A percentile compares a stretch with the other conserved stretches of the same genome.
Conservation (phyloP, 768 basidiomycete species). For the Boletellus emodensis region DNA sequence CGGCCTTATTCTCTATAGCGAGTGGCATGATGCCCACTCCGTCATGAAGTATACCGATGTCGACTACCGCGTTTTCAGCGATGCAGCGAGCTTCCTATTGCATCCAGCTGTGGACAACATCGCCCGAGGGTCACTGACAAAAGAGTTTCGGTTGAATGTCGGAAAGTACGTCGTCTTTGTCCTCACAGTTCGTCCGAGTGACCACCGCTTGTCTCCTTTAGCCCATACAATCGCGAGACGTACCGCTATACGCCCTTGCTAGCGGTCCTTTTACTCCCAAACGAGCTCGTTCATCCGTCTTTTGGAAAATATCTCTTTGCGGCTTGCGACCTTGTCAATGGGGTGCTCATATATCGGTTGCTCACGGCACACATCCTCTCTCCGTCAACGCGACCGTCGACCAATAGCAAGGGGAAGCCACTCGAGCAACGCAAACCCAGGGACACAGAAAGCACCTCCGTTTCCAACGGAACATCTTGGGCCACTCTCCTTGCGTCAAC, state of each 20-base stretch:
- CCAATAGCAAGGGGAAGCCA: constrained; percentile 4
- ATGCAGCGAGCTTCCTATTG: constrained; percentile 74
- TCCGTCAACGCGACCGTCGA: not conserved
- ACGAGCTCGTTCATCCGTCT: constrained; percentile 72
- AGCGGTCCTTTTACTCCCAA: constrained; percentile 77
- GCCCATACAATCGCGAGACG: constrained; percentile 87
- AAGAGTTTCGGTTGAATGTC: constrained; percentile 37
- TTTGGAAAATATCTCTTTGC: constrained; percentile 93
- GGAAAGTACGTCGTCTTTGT: constrained; percentile 67
- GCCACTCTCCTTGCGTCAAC: constrained; percentile 60
- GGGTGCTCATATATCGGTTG: constrained; percentile 62
- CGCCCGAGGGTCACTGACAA: constrained; percentile 59
- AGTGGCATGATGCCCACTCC: constrained; percentile 83
- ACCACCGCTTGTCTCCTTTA: constrained; percentile 29
- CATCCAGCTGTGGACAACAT: constrained; percentile 44
- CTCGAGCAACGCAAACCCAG: not conserved
- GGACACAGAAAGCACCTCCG: not conserved
- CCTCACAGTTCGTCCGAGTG: not conserved
- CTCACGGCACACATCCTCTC: constrained; percentile 51
- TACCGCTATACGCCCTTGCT: constrained; percentile 97
- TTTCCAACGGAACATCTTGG: constrained; percentile 9
- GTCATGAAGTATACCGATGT: constrained; percentile 96
- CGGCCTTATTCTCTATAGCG: constrained; percentile 76
- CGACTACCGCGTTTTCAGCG: constrained; percentile 93
- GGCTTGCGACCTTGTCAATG: constrained; percentile 75